Base-by-base conservation (phyloP, 352 stramenopile species). In the Pythium grandisporangium region DNA sequence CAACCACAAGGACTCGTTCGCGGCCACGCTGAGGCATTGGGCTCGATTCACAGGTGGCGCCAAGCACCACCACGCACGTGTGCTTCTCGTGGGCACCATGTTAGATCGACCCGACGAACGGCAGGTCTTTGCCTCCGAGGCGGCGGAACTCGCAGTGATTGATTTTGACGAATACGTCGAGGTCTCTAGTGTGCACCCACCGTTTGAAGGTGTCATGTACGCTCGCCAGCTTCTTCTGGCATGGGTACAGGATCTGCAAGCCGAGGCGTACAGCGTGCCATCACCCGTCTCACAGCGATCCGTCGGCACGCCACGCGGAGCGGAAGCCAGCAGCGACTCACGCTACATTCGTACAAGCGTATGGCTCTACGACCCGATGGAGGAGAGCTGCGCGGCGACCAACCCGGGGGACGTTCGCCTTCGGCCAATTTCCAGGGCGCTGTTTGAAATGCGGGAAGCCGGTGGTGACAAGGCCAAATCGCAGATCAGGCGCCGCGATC, bases 401-500 rank as follows among this genome's bases (percentile, higher is more conserved):
- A 35, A 53, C 20, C 27, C 27, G 14, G 48, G 68, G 20, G 75
- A 89, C 32, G 63, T 84, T 39, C 80, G 81, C 51, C 45, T 89
- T n/a, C 65, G 70, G 5, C 71, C 72, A 10, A 86, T 89, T 49
- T 83, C 75, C 13, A 68, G 69, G 42, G 75, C 75, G 12, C 76
- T 89, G 20, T 89, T 78, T 35, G 72, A 86, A 38, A 84, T 89
- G 35, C 72, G 75, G 14, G 66, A 62, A 13, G 75, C 75, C 6
- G 63, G 71, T 14, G 52, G 64, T 42, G 70, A 81, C 37, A 82
- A 79, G 39, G 63, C 54, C 43, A 83, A 79, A 48, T 51, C 49
- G 0, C 37, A 74, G 27, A 63, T 71, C 12, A 79, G 73, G 21
- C 69, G 69, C 36, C 70, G 72, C 8, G 72, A 84, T 24, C 63